Conservation (phyloP, 2,329 filamentous ascomycete genomes). For the Penicillium thymicola region DNA sequence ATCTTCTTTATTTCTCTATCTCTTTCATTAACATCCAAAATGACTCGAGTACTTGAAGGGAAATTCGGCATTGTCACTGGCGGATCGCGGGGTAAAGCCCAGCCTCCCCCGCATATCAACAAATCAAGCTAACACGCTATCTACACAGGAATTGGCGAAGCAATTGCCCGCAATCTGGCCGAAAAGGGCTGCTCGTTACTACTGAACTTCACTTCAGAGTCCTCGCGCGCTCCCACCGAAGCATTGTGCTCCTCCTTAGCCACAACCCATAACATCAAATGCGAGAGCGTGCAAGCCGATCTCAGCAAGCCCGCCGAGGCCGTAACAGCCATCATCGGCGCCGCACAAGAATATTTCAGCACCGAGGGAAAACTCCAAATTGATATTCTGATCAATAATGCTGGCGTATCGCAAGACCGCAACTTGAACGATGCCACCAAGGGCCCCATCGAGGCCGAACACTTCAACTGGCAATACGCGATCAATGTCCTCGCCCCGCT, state of each 20-base stretch:
- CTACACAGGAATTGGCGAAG: conserved; percentile 66
- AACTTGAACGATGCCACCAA: conserved; percentile 62
- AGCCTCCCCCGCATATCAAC: background rate
- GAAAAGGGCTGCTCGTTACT: conserved; percentile 67
- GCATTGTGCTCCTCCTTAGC: conserved; percentile 57
- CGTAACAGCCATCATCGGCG: conserved; percentile 54
- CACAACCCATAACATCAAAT: conserved; percentile 56
- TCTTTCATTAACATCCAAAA: conserved; percentile 4
- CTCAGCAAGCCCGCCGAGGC: conserved; percentile 62
- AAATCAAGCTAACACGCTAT: background rate
- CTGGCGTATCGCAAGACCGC: conserved; percentile 57
- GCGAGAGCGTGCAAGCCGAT: conserved; percentile 67
- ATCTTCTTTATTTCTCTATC: background rate
- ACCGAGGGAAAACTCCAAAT: conserved; percentile 57
- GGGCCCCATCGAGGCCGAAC: conserved; percentile 56
- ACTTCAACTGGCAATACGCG: conserved; percentile 70
- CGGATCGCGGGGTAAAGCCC: conserved; percentile 64
- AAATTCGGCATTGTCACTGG: conserved; percentile 79
- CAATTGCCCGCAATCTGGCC: conserved; percentile 67
- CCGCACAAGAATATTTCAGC: conserved; percentile 58
- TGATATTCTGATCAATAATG: conserved; percentile 86
- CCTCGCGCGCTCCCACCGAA: conserved; percentile 52
- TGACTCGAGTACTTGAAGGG: conserved; percentile 56
- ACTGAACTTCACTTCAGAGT: conserved; percentile 68
- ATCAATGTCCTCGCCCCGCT: conserved; percentile 81